Percentiles rank a stretch among this genome's conserved stretches.
Evolutionary conservation across 108 stramenopile species (phyloP).

Genomic region (Discostella pseudostelligera): DNA sequence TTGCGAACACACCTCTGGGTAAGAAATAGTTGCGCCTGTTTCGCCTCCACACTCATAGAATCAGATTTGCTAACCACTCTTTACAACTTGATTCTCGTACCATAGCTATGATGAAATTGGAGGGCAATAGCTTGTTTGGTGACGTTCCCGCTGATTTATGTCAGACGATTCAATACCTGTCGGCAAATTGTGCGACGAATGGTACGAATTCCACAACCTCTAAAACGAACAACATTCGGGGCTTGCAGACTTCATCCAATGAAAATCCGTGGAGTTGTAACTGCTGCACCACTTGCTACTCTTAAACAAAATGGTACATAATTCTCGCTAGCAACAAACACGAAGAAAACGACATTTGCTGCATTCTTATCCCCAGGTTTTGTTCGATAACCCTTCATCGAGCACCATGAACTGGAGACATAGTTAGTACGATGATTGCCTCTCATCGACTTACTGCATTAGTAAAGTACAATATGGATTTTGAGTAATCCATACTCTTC

Average conservation of each 20-base stretch:
- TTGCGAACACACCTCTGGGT: conserved; percentile 24
- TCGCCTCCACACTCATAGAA: background rate
- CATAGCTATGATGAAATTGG: conserved; percentile 21
- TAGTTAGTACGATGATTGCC: no score
- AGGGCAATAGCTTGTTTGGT: conserved; percentile 32
- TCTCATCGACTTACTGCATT: no score
- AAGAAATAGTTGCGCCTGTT: conserved; percentile 3
- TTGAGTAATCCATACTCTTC: no score
- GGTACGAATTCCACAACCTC: no score
- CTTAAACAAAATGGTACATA: no score
- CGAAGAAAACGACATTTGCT: no score
- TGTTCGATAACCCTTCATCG: no score
- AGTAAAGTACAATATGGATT: no score
- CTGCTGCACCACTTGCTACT: conserved; percentile 31
- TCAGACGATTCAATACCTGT: conserved; percentile 25
- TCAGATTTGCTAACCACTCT: conserved; percentile 2
- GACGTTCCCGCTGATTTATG: conserved; percentile 29
- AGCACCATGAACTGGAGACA: no score
- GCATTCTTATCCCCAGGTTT: no score
- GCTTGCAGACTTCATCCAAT: background rate
- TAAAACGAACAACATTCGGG: background rate
- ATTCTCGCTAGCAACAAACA: no score
- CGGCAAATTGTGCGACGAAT: conserved; percentile 19
- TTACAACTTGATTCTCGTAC: background rate
- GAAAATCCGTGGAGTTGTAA: conserved; percentile 33